Base-by-base conservation (phyloP, 2,329 filamentous ascomycete genomes). In the Sclerotinia subarctica region DNA sequence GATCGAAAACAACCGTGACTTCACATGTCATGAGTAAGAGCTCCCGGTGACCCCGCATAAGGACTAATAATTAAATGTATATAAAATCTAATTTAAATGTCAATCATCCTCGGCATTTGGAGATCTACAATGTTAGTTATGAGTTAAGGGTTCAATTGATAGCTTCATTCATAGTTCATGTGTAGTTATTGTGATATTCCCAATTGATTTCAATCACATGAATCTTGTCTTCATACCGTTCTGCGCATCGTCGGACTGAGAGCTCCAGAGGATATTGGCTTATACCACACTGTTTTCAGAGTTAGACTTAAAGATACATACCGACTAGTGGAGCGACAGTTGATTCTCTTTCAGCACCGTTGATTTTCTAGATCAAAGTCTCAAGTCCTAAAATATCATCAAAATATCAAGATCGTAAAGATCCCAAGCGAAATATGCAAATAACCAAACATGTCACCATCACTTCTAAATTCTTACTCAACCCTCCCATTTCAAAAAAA, bases 401-500 rank as follows among this genome's bases (percentile, higher is more conserved):
- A 60, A 10, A 29, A 11, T 5, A 38, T 57, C 47, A 32, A 58
- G 35, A 2, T 8, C 19, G 26, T 57, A 17, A 32, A 58, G 24
- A 2, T 8, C 19, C 21, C 11, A 26, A 44, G 19, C 26, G 53
- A 24, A 58, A 21, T 19, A 21, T 24, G 19, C 32, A 4, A 47
- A 60, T 13, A 3, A 42, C 19, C 19, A 46, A 59, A 38, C 26
- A 65, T 67, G 64, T 38, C 51, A 49, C 51, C 52, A 52, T 63
- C 19, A 71, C 75, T 32, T 77, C 78, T 32, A 38, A 24, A 67
- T 6, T 77, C 77, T 68, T 86, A 86, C 76, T 77, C 76, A 70
- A 72, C 76, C 56, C 77, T 83, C 65, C 69, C 75, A 53, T 78
- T 84, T 69, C 80, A 80, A 2, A 76, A 82, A 51, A 78, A 86